These are phyloP conservation scores for Herpetomonas tarakana DNA, from an alignment of 208 protist species.

Conservation along the genomic window DNA sequence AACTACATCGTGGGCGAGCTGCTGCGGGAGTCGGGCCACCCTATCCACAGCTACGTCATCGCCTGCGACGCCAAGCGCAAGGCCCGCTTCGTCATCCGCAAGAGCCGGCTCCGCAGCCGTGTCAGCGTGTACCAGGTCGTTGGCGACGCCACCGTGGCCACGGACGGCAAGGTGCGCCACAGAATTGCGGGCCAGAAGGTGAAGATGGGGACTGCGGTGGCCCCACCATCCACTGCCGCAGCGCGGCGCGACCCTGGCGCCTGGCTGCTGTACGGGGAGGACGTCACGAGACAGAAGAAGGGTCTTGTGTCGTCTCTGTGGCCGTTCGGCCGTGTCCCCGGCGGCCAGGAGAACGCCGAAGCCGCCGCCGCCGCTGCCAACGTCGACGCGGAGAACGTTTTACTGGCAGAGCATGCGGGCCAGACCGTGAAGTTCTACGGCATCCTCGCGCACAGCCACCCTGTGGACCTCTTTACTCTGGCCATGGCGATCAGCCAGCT, in stretches of 20 bases:
- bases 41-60: slow-evolving; percentile 47
- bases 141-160: slow-evolving; percentile 32
- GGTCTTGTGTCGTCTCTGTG: background rate
- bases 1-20: slow-evolving; percentile 37
- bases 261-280: slow-evolving; percentile 41
- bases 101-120: slow-evolving; percentile 44
- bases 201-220: slow-evolving; percentile 35
- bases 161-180: slow-evolving; percentile 33
- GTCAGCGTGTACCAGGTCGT: slow-evolving; percentile 47
- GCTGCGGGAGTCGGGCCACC: slow-evolving; percentile 55
- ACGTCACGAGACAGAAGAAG: slow-evolving; percentile 11
- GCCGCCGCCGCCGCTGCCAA: background rate
- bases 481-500: slow-evolving; percentile 40
- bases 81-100: slow-evolving; percentile 43
- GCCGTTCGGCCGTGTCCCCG: background rate
- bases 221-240: slow-evolving; percentile 6
- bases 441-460: slow-evolving; percentile 22
- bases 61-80: slow-evolving; percentile 51
- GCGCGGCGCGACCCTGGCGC: slow-evolving; percentile 6
- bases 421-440: slow-evolving; percentile 46
- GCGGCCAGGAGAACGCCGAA: background rate
- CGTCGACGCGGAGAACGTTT: background rate
- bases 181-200: slow-evolving; percentile 34
- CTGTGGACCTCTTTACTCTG: slow-evolving; percentile 45
- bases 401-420: slow-evolving; percentile 39